Conservation (phyloP, 2,329 filamentous ascomycete genomes). For the Aspergillus ruber region DNA sequence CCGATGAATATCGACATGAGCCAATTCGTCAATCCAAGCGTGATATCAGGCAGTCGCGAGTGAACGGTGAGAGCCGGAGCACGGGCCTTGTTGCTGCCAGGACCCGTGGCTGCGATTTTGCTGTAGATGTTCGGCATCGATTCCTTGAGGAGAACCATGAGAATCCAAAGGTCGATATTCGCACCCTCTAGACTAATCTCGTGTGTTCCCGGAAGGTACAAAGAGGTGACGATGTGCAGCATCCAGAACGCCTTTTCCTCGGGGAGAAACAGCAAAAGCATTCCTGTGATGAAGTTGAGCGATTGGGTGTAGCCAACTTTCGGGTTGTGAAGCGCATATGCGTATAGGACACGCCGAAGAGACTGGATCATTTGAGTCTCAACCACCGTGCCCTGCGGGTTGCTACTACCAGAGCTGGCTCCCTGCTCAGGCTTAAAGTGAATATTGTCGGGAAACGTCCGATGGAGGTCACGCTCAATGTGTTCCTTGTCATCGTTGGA, state of each 20-base stretch:
- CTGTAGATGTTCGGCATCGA: conserved; percentile 76
- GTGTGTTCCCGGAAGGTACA: conserved; percentile 85
- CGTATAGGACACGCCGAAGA: conserved; percentile 76
- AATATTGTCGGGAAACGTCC: conserved; percentile 91
- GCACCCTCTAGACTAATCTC: conserved; percentile 84
- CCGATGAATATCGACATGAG: conserved; percentile 97
- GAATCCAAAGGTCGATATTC: conserved; percentile 86
- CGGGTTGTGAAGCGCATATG: conserved; percentile 86
- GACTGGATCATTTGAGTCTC: conserved; percentile 76
- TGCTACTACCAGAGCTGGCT: conserved; percentile 29
- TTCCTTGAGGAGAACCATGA: conserved; percentile 82
- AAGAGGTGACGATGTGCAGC: conserved; percentile 82
- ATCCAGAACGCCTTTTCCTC: conserved; percentile 93
- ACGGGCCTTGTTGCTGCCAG: conserved; percentile 30
- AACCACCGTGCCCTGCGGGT: conserved; percentile 31
- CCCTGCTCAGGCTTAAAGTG: conserved; percentile 66
- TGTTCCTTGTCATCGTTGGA: conserved; percentile 73
- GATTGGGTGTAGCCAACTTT: conserved; percentile 93
- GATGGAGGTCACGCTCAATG: conserved; percentile 87
- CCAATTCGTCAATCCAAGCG: conserved; percentile 89
- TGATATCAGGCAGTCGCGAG: conserved; percentile 73
- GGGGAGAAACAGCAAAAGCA: conserved; percentile 81
- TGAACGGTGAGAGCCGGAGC: conserved; percentile 37
- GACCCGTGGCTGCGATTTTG: conserved; percentile 71
- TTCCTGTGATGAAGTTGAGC: conserved; percentile 86